Percentiles rank a stretch among this genome's conserved stretches.
Evolutionary conservation across 768 basidiomycete species (phyloP).

Genomic region (Boletus rubescentipes): DNA sequence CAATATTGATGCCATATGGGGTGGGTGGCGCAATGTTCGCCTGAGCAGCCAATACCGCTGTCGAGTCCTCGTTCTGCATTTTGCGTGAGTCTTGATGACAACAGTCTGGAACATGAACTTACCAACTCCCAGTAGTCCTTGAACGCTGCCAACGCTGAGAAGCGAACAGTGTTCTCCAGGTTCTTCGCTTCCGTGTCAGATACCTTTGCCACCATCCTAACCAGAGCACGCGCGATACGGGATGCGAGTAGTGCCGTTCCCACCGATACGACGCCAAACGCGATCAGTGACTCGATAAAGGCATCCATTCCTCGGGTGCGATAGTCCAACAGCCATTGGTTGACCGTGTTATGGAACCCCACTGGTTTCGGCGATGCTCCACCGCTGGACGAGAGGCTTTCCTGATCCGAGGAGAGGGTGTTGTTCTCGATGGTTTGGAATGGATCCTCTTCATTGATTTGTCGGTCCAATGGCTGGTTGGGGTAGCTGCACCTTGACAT

Average conservation of each 20-base stretch:
- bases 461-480: not conserved
- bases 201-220: not conserved
- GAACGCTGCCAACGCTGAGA: constrained; percentile 14
- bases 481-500: not conserved
- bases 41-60: not conserved
- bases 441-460: not conserved
- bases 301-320: constrained; percentile 11
- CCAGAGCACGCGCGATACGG: constrained; percentile 13
- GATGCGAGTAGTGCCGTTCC: constrained; percentile 16
- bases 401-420: constrained; percentile 9
- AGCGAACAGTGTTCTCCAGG: constrained; percentile 15
- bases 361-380: not conserved
- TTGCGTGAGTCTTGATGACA: not conserved
- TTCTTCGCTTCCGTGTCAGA: constrained; percentile 13
- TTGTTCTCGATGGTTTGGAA: not conserved
- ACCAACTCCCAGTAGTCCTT: constrained; percentile 17
- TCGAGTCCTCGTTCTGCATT: constrained; percentile 18
- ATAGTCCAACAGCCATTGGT: constrained; percentile 25
- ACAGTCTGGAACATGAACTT: not conserved
- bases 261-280: constrained; percentile 12
- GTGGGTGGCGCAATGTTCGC: constrained; percentile 5
- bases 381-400: constrained; percentile 10
- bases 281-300: constrained; percentile 18
- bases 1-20: constrained; percentile 27
- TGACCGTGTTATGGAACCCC: constrained; percentile 16